Conservation (phyloP, 495 filamentous ascomycete genomes). For the Xeromyces bisporus region DNA sequence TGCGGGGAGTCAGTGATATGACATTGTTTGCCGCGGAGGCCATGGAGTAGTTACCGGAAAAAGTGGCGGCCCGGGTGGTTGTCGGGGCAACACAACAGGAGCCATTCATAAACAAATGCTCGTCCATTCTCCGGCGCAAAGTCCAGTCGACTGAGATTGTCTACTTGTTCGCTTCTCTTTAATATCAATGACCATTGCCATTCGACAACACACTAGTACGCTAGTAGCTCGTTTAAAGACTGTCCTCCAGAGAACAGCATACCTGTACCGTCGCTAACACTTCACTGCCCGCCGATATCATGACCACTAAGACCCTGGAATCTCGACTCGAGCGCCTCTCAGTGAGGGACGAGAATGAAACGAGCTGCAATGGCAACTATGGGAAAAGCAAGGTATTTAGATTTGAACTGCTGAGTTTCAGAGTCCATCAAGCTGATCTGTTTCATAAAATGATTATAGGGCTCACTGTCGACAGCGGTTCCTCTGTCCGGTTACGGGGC, state of each 20-base stretch:
- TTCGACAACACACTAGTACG: no score
- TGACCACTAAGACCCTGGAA: slow-evolving; percentile 50
- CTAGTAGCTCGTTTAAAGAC: no score
- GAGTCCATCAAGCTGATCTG: slow-evolving; percentile 13
- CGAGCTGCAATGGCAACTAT: slow-evolving; percentile 30
- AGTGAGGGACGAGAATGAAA: slow-evolving; percentile 66
- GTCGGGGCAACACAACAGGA: slow-evolving; percentile 18
- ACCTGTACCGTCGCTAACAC: slow-evolving; percentile 1
- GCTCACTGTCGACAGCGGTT: slow-evolving; percentile 32
- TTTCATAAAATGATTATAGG: no score
- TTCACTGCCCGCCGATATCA: slow-evolving; percentile 9
- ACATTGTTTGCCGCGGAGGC: background rate
- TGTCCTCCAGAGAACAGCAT: background rate
- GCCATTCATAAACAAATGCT: no score
- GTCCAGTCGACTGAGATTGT: no score
- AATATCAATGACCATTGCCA: no score
- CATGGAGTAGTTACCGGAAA: slow-evolving; percentile 20
- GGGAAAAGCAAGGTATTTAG: slow-evolving; percentile 51
- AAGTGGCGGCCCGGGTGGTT: slow-evolving; percentile 25
- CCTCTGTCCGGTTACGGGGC: slow-evolving; percentile 37
- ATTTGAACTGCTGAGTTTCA: background rate
- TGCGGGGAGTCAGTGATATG: background rate
- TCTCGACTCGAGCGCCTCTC: slow-evolving; percentile 68
- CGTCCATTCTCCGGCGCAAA: no score
- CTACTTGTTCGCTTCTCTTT: no score